Conservation (phyloP, 1,139 yeast species). For the Candida tetrigidarum region DNA sequence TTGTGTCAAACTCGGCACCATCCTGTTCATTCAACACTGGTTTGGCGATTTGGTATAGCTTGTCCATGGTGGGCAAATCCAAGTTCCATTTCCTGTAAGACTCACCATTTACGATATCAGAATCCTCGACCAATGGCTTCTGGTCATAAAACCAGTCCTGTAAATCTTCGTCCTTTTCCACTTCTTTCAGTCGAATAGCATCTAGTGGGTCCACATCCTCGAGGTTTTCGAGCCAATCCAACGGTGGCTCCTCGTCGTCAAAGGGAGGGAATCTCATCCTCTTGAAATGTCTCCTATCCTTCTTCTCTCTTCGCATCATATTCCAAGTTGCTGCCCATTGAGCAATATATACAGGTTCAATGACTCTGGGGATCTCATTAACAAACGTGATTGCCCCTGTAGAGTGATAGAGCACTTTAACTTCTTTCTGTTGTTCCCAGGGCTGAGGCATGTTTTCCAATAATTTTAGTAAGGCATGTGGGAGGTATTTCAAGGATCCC, state of each 20-base stretch:
- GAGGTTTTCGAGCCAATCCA: conserved; percentile 79
- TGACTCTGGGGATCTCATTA: conserved; percentile 88
- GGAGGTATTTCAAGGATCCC: conserved; percentile 93
- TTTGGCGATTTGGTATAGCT: conserved; percentile 64
- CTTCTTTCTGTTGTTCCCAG: conserved; percentile 91
- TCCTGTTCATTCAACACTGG: conserved; percentile 66
- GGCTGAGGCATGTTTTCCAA: conserved; percentile 99
- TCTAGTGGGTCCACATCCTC: conserved; percentile 75
- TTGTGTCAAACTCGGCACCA: conserved; percentile 71
- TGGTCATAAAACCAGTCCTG: conserved; percentile 83
- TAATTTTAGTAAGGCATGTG: conserved; percentile 89
- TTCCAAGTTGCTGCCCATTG: conserved; percentile 97
- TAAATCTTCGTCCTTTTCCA: conserved; percentile 62
- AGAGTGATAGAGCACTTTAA: conserved; percentile 83
- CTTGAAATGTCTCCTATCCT: conserved; percentile 87
- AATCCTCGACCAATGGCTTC: conserved; percentile 69
- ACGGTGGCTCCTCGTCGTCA: conserved; percentile 96
- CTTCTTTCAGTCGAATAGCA: conserved; percentile 68
- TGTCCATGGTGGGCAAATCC: conserved; percentile 63
- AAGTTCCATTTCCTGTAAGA: conserved; percentile 78
- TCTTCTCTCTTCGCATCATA: conserved; percentile 91
- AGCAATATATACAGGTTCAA: conserved; percentile 88
- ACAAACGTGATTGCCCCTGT: conserved; percentile 97
- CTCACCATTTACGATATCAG: conserved; percentile 64
- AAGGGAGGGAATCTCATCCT: conserved; percentile 95